Base-by-base conservation (phyloP, 371 early-diverging fungal genomes). In the Mucor ambiguus region DNA sequence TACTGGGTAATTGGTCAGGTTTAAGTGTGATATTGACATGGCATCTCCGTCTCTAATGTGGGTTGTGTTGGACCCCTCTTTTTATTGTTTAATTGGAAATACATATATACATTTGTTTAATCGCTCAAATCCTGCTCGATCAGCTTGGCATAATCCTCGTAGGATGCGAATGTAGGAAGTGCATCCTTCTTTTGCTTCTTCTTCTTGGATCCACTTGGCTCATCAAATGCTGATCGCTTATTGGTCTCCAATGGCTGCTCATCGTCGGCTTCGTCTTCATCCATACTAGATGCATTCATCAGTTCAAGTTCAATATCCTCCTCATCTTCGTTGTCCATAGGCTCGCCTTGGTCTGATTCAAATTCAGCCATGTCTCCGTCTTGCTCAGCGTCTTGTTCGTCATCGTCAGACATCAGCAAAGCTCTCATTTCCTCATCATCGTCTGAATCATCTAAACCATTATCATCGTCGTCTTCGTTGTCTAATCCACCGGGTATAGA, bases 131-230 rank as follows among this genome's bases (percentile, higher is more conserved):
- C 72, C 46, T 72, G 66, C 44, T 77, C 77, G 58, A 77, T 71
- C 37, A 77, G 66, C 33, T 67, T 69, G 28, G 89, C 90, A 74
- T 92, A 92, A 60, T 92, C 92, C 64, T 92, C 91, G 69, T 82
- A 85, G 24, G 89, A 85, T 20, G 88, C 92, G 71, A 92, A 88
- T 43, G 87, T 84, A 32, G 92, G 92, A 69, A 91, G 66, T 74
- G 82, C 60, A 55, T 69, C 71, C 55, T 77, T 81, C 65, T 81
- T 66, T 35, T 60, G 70, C 79, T 87, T 87, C 76, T 81, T 81
- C 63, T 82, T 81, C 76, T 88, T 88, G 14, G 28, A 52, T 3
- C 52, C 52, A 24, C 28, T 28, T 26, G 52, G 28, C 14, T 52
- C 52, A 16, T 52, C 78, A 71, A 80, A 60, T 67, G 66, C 56